Conservation (phyloP, 345 rosid genomes). For the Lepidium didymum region DNA sequence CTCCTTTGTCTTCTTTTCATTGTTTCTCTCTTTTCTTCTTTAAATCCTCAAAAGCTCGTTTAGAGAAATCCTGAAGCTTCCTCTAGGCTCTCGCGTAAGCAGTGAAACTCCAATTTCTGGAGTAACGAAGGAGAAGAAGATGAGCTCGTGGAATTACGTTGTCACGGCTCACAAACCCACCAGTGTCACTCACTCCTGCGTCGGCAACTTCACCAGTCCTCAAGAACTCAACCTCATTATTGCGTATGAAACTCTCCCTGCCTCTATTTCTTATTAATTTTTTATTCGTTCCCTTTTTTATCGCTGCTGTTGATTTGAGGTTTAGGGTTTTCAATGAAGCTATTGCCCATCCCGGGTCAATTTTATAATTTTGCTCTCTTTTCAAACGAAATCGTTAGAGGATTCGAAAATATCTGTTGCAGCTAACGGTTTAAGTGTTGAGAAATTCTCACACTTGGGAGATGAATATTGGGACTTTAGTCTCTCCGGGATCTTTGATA, state of each 20-base stretch:
- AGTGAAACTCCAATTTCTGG: background rate
- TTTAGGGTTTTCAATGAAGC: slow-evolving; percentile 19
- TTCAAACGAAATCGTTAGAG: background rate
- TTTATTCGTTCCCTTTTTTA: background rate
- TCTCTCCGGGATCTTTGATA: background rate
- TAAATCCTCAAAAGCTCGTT: background rate
- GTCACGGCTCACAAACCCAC: slow-evolving; percentile 74
- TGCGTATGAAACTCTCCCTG: slow-evolving; percentile 41
- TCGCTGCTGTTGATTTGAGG: slow-evolving; percentile 2
- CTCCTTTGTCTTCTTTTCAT: background rate
- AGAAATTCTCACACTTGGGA: background rate
- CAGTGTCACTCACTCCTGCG: slow-evolving; percentile 92
- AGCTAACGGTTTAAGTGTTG: background rate
- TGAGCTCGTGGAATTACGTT: slow-evolving; percentile 54
- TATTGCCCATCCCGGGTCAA: background rate
- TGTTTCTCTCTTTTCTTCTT: background rate
- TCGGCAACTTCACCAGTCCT: slow-evolving; percentile 93
- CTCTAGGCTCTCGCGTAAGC: background rate
- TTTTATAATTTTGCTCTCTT: background rate
- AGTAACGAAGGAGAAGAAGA: background rate
- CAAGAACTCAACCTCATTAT: slow-evolving; percentile 94
- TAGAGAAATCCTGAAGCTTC: slow-evolving; percentile 14
- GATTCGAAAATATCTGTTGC: background rate
- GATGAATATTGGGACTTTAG: background rate
- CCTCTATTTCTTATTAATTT: background rate